Conservation (phyloP, 352 stramenopile genomes). For the Phytophthora europaea region DNA sequence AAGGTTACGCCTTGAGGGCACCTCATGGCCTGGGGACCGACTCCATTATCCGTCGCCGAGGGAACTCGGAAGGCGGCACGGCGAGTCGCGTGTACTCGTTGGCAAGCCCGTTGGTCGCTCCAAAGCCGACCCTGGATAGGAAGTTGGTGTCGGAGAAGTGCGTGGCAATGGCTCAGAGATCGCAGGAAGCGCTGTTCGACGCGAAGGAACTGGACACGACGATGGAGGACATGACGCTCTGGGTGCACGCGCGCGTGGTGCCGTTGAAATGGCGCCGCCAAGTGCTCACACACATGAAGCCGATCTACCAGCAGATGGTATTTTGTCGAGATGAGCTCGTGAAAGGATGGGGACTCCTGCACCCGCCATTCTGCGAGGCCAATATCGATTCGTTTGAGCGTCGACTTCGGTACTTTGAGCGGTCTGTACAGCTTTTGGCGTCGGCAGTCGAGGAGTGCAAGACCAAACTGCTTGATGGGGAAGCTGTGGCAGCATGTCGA, state of each 20-base stretch:
- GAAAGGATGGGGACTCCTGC: slow-evolving; percentile 46
- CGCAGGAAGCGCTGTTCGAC: slow-evolving; percentile 46
- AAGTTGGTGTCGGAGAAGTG: slow-evolving; percentile 46
- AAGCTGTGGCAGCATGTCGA: slow-evolving; percentile 43
- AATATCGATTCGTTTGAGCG: slow-evolving; percentile 54
- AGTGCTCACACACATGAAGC: slow-evolving; percentile 46
- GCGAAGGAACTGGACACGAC: slow-evolving; percentile 45
- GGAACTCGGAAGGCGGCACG: slow-evolving; percentile 29
- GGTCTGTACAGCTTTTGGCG: slow-evolving; percentile 33
- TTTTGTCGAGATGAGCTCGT: slow-evolving; percentile 49
- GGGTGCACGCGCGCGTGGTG: slow-evolving; percentile 50
- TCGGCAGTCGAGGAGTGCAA: slow-evolving; percentile 47
- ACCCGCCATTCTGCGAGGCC: slow-evolving; percentile 51
- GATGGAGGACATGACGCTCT: slow-evolving; percentile 50
- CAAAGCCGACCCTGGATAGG: slow-evolving; percentile 17
- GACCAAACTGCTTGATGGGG: slow-evolving; percentile 33
- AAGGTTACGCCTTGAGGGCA: slow-evolving; percentile 13
- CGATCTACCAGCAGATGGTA: slow-evolving; percentile 48
- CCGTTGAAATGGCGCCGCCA: slow-evolving; percentile 51
- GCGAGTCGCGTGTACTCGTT: slow-evolving; percentile 29
- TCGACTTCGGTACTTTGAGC: slow-evolving; percentile 48
- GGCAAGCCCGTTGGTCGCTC: slow-evolving; percentile 10
- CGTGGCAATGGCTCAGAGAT: slow-evolving; percentile 42
- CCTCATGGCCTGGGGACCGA: not conserved
- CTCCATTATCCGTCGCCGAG: slow-evolving; percentile 16